Conservation (phyloP, 2,329 filamentous ascomycete genomes). For the Teratosphaeria epicoccoides region DNA sequence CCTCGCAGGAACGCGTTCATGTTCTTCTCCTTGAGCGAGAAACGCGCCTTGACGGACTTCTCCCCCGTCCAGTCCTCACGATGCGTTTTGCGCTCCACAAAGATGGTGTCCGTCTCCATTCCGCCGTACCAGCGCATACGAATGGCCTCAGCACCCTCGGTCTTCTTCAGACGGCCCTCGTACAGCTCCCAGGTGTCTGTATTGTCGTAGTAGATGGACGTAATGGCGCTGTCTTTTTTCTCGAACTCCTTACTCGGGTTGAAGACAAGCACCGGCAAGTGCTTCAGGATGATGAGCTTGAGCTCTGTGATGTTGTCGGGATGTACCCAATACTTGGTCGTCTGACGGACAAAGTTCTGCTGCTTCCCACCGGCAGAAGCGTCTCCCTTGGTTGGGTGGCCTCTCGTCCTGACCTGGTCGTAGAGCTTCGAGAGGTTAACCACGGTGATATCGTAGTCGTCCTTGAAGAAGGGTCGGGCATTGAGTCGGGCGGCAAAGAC, state of each 20-base stretch:
- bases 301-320: slow-evolving; percentile 96
- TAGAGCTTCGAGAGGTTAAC: slow-evolving; percentile 92
- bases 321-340: slow-evolving; percentile 99
- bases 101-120: slow-evolving; percentile 91
- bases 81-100: slow-evolving; percentile 95
- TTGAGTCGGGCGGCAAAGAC: slow-evolving; percentile 93
- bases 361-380: slow-evolving; percentile 82
- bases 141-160: slow-evolving; percentile 92
- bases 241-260: slow-evolving; percentile 96
- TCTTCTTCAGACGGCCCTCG: slow-evolving; percentile 89
- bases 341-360: slow-evolving; percentile 92
- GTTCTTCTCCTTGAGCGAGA: slow-evolving; percentile 92
- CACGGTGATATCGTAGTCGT: slow-evolving; percentile 94
- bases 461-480: slow-evolving; percentile 96
- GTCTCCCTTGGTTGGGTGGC: slow-evolving; percentile 86
- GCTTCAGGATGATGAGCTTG: slow-evolving; percentile 95
- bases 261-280: slow-evolving; percentile 93
- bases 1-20: slow-evolving; percentile 84
- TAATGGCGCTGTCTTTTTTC: slow-evolving; percentile 80
- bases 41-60: slow-evolving; percentile 96
- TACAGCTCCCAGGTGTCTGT: slow-evolving; percentile 89
- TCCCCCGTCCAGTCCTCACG: slow-evolving; percentile 98
- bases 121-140: slow-evolving; percentile 95
- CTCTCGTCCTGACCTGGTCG: slow-evolving; percentile 84
- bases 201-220: slow-evolving; percentile 98